Percentiles rank a stretch among this genome's conserved stretches.
phyloP scores from a whole-genome alignment of 148 eudicot species.

The Vaccinium vitisidaea region DNA sequence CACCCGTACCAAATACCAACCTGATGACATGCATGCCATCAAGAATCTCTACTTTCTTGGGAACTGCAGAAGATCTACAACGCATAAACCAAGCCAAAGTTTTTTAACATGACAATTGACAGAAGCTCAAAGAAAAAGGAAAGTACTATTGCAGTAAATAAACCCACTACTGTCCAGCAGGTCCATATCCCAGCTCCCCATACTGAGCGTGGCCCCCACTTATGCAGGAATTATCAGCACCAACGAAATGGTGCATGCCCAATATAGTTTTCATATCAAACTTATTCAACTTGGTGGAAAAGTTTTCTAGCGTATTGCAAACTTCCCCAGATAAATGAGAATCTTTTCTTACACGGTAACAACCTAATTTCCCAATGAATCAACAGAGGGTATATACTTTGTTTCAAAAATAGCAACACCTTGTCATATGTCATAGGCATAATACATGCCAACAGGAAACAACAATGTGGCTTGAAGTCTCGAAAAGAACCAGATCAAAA shows the following conservation, averaged over 20 bases:
- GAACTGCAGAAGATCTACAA: slow-evolving; percentile 55
- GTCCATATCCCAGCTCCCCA: slow-evolving; percentile 96
- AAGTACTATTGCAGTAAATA: neutral
- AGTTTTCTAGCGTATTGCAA: neutral
- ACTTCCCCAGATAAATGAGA: neutral
- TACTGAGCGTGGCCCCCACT: slow-evolving; percentile 94
- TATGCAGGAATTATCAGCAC: slow-evolving; percentile 93
- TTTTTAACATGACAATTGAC: neutral
- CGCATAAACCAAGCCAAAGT: slow-evolving; percentile 10
- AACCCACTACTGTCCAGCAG: slow-evolving; percentile 51
- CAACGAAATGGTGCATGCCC: slow-evolving; percentile 84
- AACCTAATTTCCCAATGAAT: neutral
- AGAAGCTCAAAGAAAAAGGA: slow-evolving; percentile 6
- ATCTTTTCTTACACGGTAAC: neutral
- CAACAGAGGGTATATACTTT: neutral
- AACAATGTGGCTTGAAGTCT: neutral
- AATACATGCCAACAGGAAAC: neutral
- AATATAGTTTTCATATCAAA: too few species aligned
- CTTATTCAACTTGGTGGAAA: neutral
- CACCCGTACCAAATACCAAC: slow-evolving; percentile 25
- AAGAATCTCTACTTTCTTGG: slow-evolving; percentile 69
- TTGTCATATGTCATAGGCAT: neutral
- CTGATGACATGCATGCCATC: slow-evolving; percentile 81
- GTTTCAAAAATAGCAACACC: neutral
- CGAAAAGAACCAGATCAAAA: neutral